Base-by-base conservation (phyloP, 192 early-diverging fungal species). In the Spizellomyces sp. region DNA sequence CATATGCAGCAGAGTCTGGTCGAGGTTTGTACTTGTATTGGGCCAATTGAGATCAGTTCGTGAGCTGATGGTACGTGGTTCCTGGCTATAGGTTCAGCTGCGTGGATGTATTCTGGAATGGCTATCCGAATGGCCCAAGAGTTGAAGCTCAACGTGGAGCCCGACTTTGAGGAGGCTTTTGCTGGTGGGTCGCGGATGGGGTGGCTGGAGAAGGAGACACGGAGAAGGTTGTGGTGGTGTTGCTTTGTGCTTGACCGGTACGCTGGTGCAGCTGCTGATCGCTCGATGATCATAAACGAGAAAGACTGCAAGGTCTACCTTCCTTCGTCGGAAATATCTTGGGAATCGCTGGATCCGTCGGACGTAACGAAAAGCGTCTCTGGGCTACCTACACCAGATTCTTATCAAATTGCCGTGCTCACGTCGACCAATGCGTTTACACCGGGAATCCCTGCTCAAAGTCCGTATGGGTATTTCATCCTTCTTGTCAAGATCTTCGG, bases 101-200 rank as follows among this genome's bases (percentile, higher is more conserved):
- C 80, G 6, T 84, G 78, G 77, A 79, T 84, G 77, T 82, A 84
- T 58, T 78, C 79, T 6, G 80, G 78, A 55, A 82, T 82, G 80
- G 83, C 83, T 2, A 80, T 84, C 17, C 45, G 80, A 14, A 82
- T 82, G 77, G 70, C 81, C 8, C 73, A 80, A 44, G 77, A 80
- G 58, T 60, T 84, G 17, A 77, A 75, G 48, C 75, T 80, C 1
- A 77, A 77, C 67, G 57, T 69, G 1, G 78, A 83, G 21, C 69
- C 73, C 5, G 78, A 77, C 6, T 65, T 78, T 47, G 77, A 79
- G 42, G 58, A 68, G 0, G 12, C 46, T 8, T 63, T 43, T 41
- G 14, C 71, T 6, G 45, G 8, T n/a, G 27, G 48, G n/a, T 6
- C 45, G 9, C 41, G 48, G 7, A 21, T 81, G 41, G 61, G 60